Conservation (phyloP, 306 rosid genomes). For the Fragaria nilgerrensis region DNA sequence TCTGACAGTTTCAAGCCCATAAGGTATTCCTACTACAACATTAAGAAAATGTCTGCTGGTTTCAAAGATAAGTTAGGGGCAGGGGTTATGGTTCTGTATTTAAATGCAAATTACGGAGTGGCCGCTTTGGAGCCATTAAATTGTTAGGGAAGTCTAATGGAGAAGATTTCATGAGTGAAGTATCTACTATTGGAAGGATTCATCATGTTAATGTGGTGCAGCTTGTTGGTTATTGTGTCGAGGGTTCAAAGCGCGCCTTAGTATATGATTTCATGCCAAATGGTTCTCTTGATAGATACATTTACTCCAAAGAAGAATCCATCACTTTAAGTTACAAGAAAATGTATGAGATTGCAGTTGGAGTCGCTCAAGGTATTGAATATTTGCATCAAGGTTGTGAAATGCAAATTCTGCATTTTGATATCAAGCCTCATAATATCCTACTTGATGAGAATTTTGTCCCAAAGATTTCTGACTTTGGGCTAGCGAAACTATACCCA, state of each 20-base stretch:
- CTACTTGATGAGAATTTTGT: background rate
- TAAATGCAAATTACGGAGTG: too few species aligned
- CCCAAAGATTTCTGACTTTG: conserved; percentile 13
- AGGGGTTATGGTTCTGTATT: too few species aligned
- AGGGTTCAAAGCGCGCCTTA: background rate
- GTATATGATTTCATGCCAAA: background rate
- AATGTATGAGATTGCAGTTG: conserved; percentile 2
- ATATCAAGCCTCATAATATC: background rate
- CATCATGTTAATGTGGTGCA: background rate
- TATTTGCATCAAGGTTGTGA: conserved; percentile 1
- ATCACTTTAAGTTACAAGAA: background rate
- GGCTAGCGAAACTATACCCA: background rate
- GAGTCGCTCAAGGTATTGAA: background rate
- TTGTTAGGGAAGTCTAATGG: too few species aligned
- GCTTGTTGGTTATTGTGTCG: background rate
- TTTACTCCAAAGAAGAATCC: background rate
- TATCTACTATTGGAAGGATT: background rate
- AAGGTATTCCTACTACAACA: too few species aligned
- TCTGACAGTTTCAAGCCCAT: too few species aligned
- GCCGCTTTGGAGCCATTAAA: too few species aligned
- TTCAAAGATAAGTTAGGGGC: too few species aligned
- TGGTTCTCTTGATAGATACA: background rate
- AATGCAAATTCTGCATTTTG: conserved; percentile 11
- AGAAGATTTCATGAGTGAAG: background rate
- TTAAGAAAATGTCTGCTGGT: too few species aligned